phyloP scores from a whole-genome alignment of 1,284 basidiomycete species.

The Mycosarcoma mackinlayi region DNA sequence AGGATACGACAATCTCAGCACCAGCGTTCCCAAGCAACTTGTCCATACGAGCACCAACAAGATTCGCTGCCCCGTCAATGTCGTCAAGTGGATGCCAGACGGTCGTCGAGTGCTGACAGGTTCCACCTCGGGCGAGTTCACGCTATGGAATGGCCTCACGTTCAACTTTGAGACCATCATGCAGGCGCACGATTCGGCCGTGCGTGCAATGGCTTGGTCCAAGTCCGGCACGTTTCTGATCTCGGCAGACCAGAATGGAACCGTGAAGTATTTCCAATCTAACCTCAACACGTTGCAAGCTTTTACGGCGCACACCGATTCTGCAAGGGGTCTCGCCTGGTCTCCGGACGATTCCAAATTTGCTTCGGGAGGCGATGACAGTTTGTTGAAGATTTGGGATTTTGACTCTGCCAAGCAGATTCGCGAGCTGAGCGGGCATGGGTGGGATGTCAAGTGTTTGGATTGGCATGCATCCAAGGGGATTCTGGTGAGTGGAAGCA shows the following conservation, averaged over 20 bases:
- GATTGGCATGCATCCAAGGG: slow-evolving; percentile 99
- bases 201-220: slow-evolving; percentile 88
- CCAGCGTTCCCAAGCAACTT: slow-evolving; percentile 92
- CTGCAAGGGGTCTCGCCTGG: slow-evolving; percentile 89
- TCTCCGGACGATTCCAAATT: slow-evolving; percentile 91
- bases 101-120: slow-evolving; percentile 91
- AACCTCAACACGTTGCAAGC: slow-evolving; percentile 98
- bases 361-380: slow-evolving; percentile 93
- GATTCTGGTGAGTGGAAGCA: slow-evolving; percentile 89
- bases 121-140: slow-evolving; percentile 96
- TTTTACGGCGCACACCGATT: slow-evolving; percentile 79
- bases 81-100: slow-evolving; percentile 96
- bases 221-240: slow-evolving; percentile 90
- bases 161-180: slow-evolving; percentile 99
- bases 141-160: slow-evolving; percentile 96
- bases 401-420: slow-evolving; percentile 80
- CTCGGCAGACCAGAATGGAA: slow-evolving; percentile 89
- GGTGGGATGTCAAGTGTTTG: slow-evolving; percentile 98
- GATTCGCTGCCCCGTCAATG: slow-evolving; percentile 94
- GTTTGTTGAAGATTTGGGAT: slow-evolving; percentile 91
- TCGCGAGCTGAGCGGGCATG: slow-evolving; percentile 85
- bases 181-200: slow-evolving; percentile 94
- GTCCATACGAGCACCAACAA: slow-evolving; percentile 99
- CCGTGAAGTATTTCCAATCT: slow-evolving; percentile 98
- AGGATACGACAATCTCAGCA: slow-evolving; percentile 87